These are phyloP conservation scores for Eucalyptus guilfoylei DNA, from an alignment of 345 rosid species.

Conservation along the genomic window DNA sequence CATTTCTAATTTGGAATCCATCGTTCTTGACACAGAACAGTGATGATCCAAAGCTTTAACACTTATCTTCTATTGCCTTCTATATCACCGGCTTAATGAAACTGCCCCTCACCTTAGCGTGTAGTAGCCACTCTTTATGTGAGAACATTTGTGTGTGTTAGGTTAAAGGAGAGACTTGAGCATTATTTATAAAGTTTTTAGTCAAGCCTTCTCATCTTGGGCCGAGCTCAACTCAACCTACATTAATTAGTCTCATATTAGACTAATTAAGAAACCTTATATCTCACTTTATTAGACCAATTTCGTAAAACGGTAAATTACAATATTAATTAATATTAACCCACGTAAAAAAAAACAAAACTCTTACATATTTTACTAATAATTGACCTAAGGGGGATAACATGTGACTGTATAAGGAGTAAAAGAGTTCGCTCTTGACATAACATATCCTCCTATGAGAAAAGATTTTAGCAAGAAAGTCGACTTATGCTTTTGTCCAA, in stretches of 20 bases:
- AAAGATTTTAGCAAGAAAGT: not conserved
- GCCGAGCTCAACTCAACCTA: rapidly evolving
- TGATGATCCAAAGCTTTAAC: no score
- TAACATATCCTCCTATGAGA: not conserved
- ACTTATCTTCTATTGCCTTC: no score
- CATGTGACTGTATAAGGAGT: not conserved
- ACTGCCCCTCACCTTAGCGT: rapidly evolving
- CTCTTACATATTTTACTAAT: not conserved
- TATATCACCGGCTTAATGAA: no score
- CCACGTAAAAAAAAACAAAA: no score
- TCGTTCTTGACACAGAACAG: no score
- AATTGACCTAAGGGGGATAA: not conserved
- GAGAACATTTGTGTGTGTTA: no score
- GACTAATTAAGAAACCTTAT: no score
- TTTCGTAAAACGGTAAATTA: rapidly evolving
- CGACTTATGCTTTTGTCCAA: not conserved
- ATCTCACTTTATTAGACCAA: rapidly evolving
- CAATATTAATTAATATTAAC: rapidly evolving
- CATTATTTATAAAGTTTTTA: rapidly evolving
- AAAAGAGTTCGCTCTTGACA: not conserved
- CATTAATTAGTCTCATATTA: rapidly evolving
- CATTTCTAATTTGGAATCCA: no score
- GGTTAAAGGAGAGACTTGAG: rapidly evolving
- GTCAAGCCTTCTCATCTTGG: rapidly evolving
- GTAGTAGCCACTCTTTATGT: rapidly evolving